phyloP scores from a whole-genome alignment of 78 protist genomes.

The Anaeramoeba flamelloides region DNA sequence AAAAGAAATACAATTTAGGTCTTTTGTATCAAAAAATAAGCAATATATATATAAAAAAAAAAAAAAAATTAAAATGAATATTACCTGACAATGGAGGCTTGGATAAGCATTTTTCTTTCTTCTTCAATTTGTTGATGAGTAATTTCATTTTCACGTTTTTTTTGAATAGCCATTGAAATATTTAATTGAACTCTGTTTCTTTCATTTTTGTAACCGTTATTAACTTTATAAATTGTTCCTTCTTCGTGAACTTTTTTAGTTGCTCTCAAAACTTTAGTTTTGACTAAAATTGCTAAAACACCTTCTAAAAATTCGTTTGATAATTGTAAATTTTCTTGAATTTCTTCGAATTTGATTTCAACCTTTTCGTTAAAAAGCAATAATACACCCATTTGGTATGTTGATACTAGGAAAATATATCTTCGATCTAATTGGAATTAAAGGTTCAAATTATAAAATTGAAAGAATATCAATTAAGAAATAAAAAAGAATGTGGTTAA shows the following conservation, averaged over 20 bases:
- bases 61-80: too few species aligned
- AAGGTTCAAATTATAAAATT: too few species aligned
- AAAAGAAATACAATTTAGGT: too few species aligned
- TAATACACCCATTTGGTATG: conserved; percentile 35
- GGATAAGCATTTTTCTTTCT: background rate
- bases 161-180: too few species aligned
- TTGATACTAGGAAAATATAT: too few species aligned
- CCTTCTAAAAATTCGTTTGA: conserved; percentile 22
- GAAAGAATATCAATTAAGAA: too few species aligned
- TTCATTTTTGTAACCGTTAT: background rate
- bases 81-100: background rate
- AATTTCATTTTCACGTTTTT: background rate
- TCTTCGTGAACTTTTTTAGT: background rate
- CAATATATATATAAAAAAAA: too few species aligned
- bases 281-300: background rate
- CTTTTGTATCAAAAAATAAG: too few species aligned
- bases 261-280: background rate
- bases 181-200: background rate
- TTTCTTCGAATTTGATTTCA: conserved; percentile 23
- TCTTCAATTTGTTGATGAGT: background rate
- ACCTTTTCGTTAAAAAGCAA: conserved; percentile 37
- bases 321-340: conserved; percentile 32
- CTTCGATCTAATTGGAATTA: too few species aligned
- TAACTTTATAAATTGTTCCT: background rate
- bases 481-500: too few species aligned